Base-by-base conservation (phyloP, 108 stramenopile species). In the Skeletonema costatum region DNA sequence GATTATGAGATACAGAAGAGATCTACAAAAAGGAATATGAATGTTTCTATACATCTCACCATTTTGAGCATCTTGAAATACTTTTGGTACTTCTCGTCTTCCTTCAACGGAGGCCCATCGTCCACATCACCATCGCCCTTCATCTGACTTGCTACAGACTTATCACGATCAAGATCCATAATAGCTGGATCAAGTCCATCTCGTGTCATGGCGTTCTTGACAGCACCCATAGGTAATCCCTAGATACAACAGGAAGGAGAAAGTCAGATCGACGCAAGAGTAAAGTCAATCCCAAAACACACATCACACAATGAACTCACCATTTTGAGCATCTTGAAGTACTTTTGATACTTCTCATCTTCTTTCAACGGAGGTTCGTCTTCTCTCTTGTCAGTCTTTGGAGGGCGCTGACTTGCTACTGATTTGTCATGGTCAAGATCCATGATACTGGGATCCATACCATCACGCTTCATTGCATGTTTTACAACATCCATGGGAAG, bases 21-120 rank as follows among this genome's bases (percentile, higher is more conserved):
- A 25, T 25, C 25, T 25, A 25, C 25, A 25, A 25, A 25, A 25
- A 25, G 25, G 25, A 3, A 11, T 3, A 46, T 46, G 14, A 3
- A 46, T 16, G 14, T 46, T 0, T 10, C 11, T 16, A 12, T 46
- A 14, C 11, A 46, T 21, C 78, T 68, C 60, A 73, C 71, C 79
- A 91, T 86, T 63, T 76, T 71, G 6, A 90, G 68, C 91, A 92
- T 94, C 73, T 89, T 87, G 69, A 81, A 92, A 69, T 92, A 97
- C 60, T 94, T 94, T 16, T 64, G 68, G 70, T 91, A 94, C 25
- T 77, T 80, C 5, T 87, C 88, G 75, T 94, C 94, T 14, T 92
- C 89, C 71, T 92, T 90, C 70, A 95, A 60, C 19, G 86, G 83
- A 39, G 86, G 86, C 1, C 75, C 89, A 25, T 80, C 68, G 36